phyloP scores from a whole-genome alignment of 768 basidiomycete genomes.

The Boletus bicolor region DNA sequence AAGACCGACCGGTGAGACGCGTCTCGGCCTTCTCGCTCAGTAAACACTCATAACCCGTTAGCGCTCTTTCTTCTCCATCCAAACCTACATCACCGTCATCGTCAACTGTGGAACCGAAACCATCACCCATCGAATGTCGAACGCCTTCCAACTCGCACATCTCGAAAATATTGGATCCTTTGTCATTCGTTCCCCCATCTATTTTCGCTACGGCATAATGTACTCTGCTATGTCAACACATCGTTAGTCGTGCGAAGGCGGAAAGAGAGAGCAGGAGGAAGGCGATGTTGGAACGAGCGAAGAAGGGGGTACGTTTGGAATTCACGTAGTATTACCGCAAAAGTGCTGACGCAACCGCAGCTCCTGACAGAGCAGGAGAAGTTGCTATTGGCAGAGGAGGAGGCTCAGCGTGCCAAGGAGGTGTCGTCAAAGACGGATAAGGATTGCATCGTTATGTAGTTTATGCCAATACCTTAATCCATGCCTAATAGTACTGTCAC shows the following conservation, averaged over 20 bases:
- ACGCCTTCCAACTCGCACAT: slow-evolving; percentile 31
- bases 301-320: slow-evolving; percentile 61
- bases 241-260: slow-evolving; percentile 63
- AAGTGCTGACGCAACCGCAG: slow-evolving; percentile 29
- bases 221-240: slow-evolving; percentile 17
- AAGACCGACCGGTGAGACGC: slow-evolving; percentile 62
- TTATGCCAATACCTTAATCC: background rate
- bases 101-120: slow-evolving; percentile 16
- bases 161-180: slow-evolving; percentile 34
- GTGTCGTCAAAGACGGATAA: slow-evolving; percentile 30
- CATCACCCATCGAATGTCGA: slow-evolving; percentile 24
- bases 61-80: slow-evolving; percentile 33
- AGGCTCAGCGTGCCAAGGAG: slow-evolving; percentile 39
- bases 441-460: slow-evolving; percentile 60
- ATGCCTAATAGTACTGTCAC: background rate
- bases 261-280: slow-evolving; percentile 68
- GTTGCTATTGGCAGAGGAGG: slow-evolving; percentile 51
- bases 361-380: slow-evolving; percentile 66
- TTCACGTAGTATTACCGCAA: background rate
- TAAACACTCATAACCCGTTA: slow-evolving; percentile 68
- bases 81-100: slow-evolving; percentile 10
- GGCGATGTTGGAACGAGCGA: slow-evolving; percentile 69
- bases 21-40: slow-evolving; percentile 30
- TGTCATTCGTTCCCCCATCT: slow-evolving; percentile 63
- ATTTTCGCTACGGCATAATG: slow-evolving; percentile 66